A percentile compares a stretch with the other conserved stretches of the same genome.
Conservation (phyloP, 2,329 filamentous ascomycete species). For the Delphinella strobiligena region DNA sequence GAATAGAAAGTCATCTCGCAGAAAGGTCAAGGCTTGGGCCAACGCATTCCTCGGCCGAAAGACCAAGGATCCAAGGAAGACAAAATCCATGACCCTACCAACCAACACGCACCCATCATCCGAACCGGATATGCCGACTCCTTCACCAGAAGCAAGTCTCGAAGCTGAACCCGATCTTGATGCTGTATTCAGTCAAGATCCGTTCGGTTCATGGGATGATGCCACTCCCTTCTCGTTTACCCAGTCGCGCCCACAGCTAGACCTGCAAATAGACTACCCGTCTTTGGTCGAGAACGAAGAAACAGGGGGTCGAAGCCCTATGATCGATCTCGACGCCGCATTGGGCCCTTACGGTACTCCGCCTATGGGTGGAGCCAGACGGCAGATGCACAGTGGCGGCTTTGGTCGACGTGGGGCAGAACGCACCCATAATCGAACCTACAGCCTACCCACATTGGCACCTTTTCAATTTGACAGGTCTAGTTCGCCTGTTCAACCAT, state of each 20-base stretch:
- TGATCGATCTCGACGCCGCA: conserved; percentile 91
- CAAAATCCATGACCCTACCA: conserved; percentile 1
- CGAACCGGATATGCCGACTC: background rate
- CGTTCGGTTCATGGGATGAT: conserved; percentile 8
- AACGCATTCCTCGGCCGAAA: conserved; percentile 25
- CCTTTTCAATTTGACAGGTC: conserved; percentile 48
- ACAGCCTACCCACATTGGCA: conserved; percentile 68
- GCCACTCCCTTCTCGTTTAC: conserved; percentile 1
- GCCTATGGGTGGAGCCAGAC: conserved; percentile 45
- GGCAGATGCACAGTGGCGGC: conserved; percentile 65
- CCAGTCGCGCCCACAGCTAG: conserved; percentile 22
- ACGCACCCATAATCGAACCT: conserved; percentile 61
- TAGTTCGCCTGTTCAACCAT: conserved; percentile 35
- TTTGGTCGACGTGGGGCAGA: conserved; percentile 29
- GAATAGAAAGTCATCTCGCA: conserved; percentile 27
- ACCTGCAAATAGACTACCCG: background rate
- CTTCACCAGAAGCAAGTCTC: background rate
- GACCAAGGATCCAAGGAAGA: conserved; percentile 9
- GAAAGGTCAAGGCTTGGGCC: conserved; percentile 62
- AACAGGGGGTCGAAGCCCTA: conserved; percentile 47
- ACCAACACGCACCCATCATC: background rate
- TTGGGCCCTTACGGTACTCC: conserved; percentile 86
- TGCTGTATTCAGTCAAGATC: conserved; percentile 9
- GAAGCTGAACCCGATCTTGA: conserved; percentile 10
- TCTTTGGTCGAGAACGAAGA: conserved; percentile 58